Conservation (phyloP, 768 basidiomycete species). For the Coprinopsis sp. region DNA sequence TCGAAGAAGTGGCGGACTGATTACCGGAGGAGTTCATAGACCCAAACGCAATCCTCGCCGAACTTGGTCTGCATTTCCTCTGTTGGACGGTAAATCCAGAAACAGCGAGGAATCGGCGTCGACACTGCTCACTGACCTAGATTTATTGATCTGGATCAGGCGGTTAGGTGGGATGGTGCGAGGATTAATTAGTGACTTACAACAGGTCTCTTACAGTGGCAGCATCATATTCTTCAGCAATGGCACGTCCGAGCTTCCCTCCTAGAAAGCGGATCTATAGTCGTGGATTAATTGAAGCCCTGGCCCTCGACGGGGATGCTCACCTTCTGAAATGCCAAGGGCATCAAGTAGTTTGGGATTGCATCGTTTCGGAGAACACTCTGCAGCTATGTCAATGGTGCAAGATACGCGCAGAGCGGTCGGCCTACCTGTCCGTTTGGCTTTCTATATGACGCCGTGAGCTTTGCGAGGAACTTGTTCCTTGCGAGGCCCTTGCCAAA, state of each 20-base stretch:
- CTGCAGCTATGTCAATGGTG: slow-evolving; percentile 31
- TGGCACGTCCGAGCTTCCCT: slow-evolving; percentile 85
- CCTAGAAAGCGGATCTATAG: slow-evolving; percentile 87
- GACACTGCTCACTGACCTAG: slow-evolving; percentile 41
- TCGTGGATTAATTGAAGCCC: not conserved
- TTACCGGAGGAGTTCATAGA: slow-evolving; percentile 86
- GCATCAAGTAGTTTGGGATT: slow-evolving; percentile 78
- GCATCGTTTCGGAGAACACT: slow-evolving; percentile 79
- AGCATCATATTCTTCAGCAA: slow-evolving; percentile 85
- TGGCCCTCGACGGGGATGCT: slow-evolving; percentile 1
- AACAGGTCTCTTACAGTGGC: slow-evolving; percentile 87
- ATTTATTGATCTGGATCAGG: slow-evolving; percentile 44
- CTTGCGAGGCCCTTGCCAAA: slow-evolving; percentile 88
- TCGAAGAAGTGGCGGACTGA: slow-evolving; percentile 13
- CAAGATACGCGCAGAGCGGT: not conserved
- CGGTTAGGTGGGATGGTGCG: slow-evolving; percentile 2
- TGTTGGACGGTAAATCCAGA: no score
- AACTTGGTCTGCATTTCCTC: slow-evolving; percentile 79
- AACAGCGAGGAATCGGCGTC: no score
- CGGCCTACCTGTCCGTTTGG: slow-evolving; percentile 73
- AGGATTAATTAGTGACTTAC: slow-evolving; percentile 43
- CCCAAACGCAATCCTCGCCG: slow-evolving; percentile 83
- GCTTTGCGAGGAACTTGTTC: slow-evolving; percentile 94
- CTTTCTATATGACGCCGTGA: slow-evolving; percentile 90
- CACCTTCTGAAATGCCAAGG: slow-evolving; percentile 87